Percentiles rank a stretch among this genome's conserved stretches.
Evolutionary conservation across 495 filamentous ascomycete genomes (phyloP).

Genomic region (Aspergillus homomorphus): DNA sequence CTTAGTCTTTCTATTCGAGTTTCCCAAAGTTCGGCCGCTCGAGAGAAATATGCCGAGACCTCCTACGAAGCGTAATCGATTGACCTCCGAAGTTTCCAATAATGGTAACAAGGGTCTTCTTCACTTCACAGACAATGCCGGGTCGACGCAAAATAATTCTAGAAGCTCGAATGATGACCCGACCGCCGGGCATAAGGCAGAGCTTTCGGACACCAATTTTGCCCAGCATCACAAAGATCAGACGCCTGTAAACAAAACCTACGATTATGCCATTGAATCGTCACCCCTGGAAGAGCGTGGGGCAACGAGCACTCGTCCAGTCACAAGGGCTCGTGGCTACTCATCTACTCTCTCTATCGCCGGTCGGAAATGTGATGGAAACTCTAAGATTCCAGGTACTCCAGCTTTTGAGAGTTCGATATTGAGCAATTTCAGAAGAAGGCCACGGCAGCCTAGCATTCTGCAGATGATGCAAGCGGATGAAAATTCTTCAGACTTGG

Average conservation of each 20-base stretch:
- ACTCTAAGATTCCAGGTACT: slow-evolving; percentile 44
- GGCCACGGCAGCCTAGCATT: slow-evolving; percentile 66
- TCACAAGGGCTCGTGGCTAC: slow-evolving; percentile 46
- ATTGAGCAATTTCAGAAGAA: slow-evolving; percentile 58
- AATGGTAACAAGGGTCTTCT: slow-evolving; percentile 5
- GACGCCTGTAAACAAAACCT: slow-evolving; percentile 33
- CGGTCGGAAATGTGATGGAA: slow-evolving; percentile 40
- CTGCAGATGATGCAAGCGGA: slow-evolving; percentile 59
- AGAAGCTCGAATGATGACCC: background rate
- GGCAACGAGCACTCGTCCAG: slow-evolving; percentile 40
- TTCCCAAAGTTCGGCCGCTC: background rate
- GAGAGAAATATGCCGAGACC: slow-evolving; percentile 40
- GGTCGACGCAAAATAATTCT: background rate
- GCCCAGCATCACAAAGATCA: slow-evolving; percentile 28
- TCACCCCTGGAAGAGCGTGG: slow-evolving; percentile 36
- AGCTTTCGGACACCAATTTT: slow-evolving; percentile 17
- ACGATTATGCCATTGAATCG: slow-evolving; percentile 42
- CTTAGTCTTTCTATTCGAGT: background rate
- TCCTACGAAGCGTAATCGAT: slow-evolving; percentile 38
- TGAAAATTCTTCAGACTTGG: slow-evolving; percentile 45
- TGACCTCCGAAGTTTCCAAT: slow-evolving; percentile 16
- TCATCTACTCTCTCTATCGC: slow-evolving; percentile 44
- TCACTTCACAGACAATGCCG: background rate
- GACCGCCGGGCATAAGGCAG: background rate
- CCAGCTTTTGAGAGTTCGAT: slow-evolving; percentile 56